Conservation (phyloP, 768 basidiomycete species). For the Amanita brunnescens region DNA sequence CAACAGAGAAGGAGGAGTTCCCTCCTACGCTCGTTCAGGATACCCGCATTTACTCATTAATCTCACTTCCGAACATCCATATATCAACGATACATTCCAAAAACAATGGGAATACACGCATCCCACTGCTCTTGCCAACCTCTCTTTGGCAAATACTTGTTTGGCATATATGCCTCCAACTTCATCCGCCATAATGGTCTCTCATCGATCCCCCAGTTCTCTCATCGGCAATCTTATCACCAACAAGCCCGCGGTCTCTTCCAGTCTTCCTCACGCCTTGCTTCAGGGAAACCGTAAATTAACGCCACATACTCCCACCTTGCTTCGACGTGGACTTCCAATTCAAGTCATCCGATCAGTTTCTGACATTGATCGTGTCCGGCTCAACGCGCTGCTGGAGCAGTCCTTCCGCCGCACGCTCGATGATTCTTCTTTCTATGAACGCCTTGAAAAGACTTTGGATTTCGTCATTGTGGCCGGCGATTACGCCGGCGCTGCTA, state of each 20-base stretch:
- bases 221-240: slow-evolving; percentile 97
- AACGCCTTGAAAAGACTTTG: slow-evolving; percentile 62
- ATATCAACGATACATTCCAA: slow-evolving; percentile 82
- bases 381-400: slow-evolving; percentile 78
- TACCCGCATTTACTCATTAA: slow-evolving; percentile 96
- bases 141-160: slow-evolving; percentile 78
- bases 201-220: slow-evolving; percentile 90
- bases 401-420: slow-evolving; percentile 75
- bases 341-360: slow-evolving; percentile 71
- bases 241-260: slow-evolving; percentile 94
- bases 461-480: slow-evolving; percentile 94
- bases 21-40: slow-evolving; percentile 92
- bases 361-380: slow-evolving; percentile 62
- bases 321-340: slow-evolving; percentile 82
- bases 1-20: slow-evolving; percentile 92
- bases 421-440: slow-evolving; percentile 67
- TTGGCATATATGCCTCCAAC: slow-evolving; percentile 87
- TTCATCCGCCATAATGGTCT: slow-evolving; percentile 94
- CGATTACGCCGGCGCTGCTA: slow-evolving; percentile 90
- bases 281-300: slow-evolving; percentile 81
- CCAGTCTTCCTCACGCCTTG: slow-evolving; percentile 89
- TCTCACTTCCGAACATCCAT: slow-evolving; percentile 74
- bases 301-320: slow-evolving; percentile 85
- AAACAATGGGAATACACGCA: slow-evolving; percentile 66
- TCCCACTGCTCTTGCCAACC: slow-evolving; percentile 81